These are phyloP conservation scores for Astrothelium subdiscretum DNA, from an alignment of 495 filamentous ascomycete species.

Conservation along the genomic window DNA sequence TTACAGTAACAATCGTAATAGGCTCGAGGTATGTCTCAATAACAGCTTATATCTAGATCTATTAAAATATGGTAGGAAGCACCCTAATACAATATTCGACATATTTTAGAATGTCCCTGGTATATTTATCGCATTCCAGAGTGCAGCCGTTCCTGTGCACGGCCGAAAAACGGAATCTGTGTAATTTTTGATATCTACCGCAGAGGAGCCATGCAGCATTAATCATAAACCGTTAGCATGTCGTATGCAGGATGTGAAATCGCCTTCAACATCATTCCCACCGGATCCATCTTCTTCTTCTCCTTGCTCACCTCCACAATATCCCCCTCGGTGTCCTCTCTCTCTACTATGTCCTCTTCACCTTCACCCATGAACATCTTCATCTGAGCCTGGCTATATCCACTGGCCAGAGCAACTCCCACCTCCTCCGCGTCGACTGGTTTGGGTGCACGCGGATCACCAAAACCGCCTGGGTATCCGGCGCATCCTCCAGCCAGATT, in stretches of 20 bases:
- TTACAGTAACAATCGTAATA: too few species aligned
- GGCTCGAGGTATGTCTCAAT: too few species aligned
- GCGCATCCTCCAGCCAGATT: constrained; percentile 33
- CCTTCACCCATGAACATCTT: constrained; percentile 38
- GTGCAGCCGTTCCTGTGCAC: too few species aligned
- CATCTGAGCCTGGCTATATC: constrained; percentile 37
- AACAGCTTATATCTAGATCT: too few species aligned
- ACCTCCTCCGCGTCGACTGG: constrained; percentile 27
- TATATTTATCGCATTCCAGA: too few species aligned
- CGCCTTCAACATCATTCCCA: constrained; percentile 31
- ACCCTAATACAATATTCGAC: too few species aligned
- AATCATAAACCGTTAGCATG: constrained; percentile 37
- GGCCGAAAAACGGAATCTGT: too few species aligned
- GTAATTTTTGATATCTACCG: too few species aligned
- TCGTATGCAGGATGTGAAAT: constrained; percentile 32
- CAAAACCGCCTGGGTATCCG: constrained; percentile 9
- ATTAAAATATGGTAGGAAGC: too few species aligned
- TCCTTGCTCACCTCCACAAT: constrained; percentile 19
- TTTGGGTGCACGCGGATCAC: constrained; percentile 26
- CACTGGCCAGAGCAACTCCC: constrained; percentile 33
- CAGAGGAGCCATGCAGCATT: too few species aligned
- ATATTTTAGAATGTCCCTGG: too few species aligned
- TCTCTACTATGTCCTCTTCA: constrained; percentile 14
- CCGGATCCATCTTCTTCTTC: constrained; percentile 28
- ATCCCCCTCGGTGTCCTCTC: constrained; percentile 16